Percentiles rank a stretch among this genome's conserved stretches.
Evolutionary conservation across 2,329 filamentous ascomycete species (phyloP).

Genomic region (Paraconiothyrium brasiliense): DNA sequence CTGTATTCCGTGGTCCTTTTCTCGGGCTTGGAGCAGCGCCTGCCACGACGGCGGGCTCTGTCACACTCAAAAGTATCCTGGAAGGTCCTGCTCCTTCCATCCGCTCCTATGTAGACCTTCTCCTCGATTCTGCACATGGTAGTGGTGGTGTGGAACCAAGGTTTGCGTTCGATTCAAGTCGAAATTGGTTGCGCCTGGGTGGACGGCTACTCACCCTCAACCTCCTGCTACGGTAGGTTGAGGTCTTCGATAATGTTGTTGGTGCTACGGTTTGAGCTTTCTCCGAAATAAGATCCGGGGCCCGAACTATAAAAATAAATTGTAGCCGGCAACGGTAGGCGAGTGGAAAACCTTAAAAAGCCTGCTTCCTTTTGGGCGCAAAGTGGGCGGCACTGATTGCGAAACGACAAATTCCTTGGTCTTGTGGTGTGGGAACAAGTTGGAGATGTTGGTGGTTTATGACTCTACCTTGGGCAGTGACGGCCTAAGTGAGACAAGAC

Average conservation of each 20-base stretch:
- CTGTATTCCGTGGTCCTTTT: slow-evolving; percentile 36
- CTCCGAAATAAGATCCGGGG: slow-evolving; percentile 32
- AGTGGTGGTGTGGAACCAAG: slow-evolving; percentile 9
- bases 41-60: slow-evolving; percentile 28
- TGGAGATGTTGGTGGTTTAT: slow-evolving; percentile 10
- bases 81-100: slow-evolving; percentile 37
- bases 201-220: slow-evolving; percentile 23
- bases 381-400: not conserved
- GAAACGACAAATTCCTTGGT: slow-evolving; percentile 9
- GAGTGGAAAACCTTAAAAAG: slow-evolving; percentile 10
- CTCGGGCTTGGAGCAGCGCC: slow-evolving; percentile 37
- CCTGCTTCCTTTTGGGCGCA: slow-evolving; percentile 5
- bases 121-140: slow-evolving; percentile 47
- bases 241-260: slow-evolving; percentile 20
- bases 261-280: slow-evolving; percentile 24
- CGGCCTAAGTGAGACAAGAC: slow-evolving; percentile 38
- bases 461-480: slow-evolving; percentile 34
- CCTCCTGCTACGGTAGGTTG: slow-evolving; percentile 23
- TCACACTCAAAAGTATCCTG: slow-evolving; percentile 38
- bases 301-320: slow-evolving; percentile 30
- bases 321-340: slow-evolving; percentile 19
- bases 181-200: slow-evolving; percentile 1
- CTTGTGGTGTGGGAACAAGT: slow-evolving; percentile 9
- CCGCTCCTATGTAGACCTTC: slow-evolving; percentile 36
- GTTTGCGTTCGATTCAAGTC: not conserved